Percentiles rank a stretch among this genome's conserved stretches.
These are phyloP conservation scores for Xylaria hypoxylon DNA, from an alignment of 2,329 filamentous ascomycete genomes.

Conservation along the genomic window DNA sequence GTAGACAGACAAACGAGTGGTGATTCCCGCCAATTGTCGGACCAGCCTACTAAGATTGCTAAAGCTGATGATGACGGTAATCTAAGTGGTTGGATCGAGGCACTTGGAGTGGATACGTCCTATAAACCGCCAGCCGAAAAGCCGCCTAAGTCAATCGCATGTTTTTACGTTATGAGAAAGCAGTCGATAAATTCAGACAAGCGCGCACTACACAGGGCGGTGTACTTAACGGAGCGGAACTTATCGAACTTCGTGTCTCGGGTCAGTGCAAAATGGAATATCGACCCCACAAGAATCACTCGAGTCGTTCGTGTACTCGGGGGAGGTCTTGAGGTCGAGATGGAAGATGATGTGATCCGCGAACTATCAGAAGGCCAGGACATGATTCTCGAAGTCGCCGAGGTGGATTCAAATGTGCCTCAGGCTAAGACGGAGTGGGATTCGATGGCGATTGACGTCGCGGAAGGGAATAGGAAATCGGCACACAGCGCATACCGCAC, in stretches of 20 bases:
- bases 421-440: conserved; percentile 70
- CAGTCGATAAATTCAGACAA: conserved; percentile 62
- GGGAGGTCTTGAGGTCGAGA: conserved; percentile 81
- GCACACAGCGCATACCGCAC: conserved; percentile 49
- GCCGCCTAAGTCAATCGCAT: conserved; percentile 79
- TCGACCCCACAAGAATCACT: conserved; percentile 78
- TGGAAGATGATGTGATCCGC: conserved; percentile 90
- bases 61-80: conserved; percentile 71
- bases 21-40: conserved; percentile 61
- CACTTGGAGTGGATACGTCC: conserved; percentile 85
- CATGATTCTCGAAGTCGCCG: conserved; percentile 78
- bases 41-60: conserved; percentile 65
- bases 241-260: conserved; percentile 77
- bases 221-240: conserved; percentile 85
- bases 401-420: conserved; percentile 53
- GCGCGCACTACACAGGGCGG: conserved; percentile 79
- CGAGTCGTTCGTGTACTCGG: conserved; percentile 78
- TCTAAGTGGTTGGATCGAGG: conserved; percentile 87
- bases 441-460: conserved; percentile 69
- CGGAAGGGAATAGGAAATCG: conserved; percentile 53
- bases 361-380: conserved; percentile 92
- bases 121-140: conserved; percentile 85
- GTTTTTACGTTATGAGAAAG: conserved; percentile 81
- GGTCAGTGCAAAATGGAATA: conserved; percentile 81
- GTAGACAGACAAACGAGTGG: conserved; percentile 66